Percentiles rank a stretch among this genome's conserved stretches.
Evolutionary conservation across 2,329 filamentous ascomycete species (phyloP).

Genomic region (Fusarium siculi): DNA sequence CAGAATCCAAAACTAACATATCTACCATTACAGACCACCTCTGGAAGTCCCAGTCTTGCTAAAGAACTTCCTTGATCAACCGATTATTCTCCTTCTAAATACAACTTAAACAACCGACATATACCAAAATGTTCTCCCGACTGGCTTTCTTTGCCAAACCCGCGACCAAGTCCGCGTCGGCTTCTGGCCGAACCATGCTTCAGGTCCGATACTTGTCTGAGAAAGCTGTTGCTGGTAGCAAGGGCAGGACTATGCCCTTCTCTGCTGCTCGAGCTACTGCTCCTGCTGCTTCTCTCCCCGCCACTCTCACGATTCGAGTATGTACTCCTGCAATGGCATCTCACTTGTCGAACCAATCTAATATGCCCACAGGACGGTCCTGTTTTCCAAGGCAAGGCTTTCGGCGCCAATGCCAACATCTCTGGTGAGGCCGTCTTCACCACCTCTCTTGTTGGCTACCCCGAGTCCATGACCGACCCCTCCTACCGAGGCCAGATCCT

Average conservation of each 20-base stretch:
- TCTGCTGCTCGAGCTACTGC: conserved; percentile 68
- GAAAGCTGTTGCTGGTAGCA: conserved; percentile 69
- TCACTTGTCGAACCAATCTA: not conserved
- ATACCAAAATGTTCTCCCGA: conserved; percentile 67
- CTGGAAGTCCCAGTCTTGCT: conserved; percentile 54
- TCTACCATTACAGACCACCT: conserved; percentile 51
- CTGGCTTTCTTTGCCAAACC: conserved; percentile 66
- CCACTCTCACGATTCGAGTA: conserved; percentile 94
- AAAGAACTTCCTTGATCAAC: conserved; percentile 35
- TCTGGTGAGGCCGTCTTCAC: conserved; percentile 99
- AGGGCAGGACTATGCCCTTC: conserved; percentile 74
- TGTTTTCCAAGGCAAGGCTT: conserved; percentile 95
- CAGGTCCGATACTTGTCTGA: conserved; percentile 51
- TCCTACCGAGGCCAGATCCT: conserved; percentile 95
- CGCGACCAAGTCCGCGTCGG: conserved; percentile 57
- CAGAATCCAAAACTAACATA: conserved; percentile 34
- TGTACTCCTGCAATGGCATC: conserved; percentile 43
- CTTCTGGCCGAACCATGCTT: conserved; percentile 53
- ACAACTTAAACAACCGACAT: conserved; percentile 16
- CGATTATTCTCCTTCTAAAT: conserved; percentile 15
- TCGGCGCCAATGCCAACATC: conserved; percentile 95
- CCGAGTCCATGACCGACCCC: conserved; percentile 91
- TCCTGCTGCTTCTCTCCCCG: conserved; percentile 67
- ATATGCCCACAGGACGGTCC: conserved; percentile 78
- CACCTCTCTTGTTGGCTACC: conserved; percentile 96